phyloP scores from a whole-genome alignment of 495 filamentous ascomycete genomes.

The Durotheca rogersii region DNA sequence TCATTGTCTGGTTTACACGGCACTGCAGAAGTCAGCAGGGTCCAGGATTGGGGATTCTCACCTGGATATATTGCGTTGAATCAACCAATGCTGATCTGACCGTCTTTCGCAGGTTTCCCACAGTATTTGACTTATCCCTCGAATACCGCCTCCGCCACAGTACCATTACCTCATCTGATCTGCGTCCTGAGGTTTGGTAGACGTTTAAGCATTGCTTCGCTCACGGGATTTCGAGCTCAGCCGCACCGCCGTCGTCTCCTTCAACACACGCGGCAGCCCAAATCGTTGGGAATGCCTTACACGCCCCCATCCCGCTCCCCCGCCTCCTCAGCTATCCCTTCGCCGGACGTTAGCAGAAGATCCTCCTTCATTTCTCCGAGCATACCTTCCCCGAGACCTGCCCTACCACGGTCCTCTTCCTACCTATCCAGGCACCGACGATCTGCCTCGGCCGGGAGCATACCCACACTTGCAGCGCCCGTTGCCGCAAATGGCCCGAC shows the following conservation, averaged over 20 bases:
- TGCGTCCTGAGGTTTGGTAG: conserved; percentile 29
- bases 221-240: conserved; percentile 27
- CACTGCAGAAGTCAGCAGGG: background rate
- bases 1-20: background rate
- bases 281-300: conserved; percentile 75
- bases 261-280: conserved; percentile 36
- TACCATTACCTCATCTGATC: no score
- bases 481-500: conserved; percentile 39
- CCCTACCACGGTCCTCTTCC: conserved; percentile 70
- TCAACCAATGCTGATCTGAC: conserved; percentile 35
- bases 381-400: conserved; percentile 49
- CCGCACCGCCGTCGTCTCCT: conserved; percentile 19
- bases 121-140: no score
- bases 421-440: conserved; percentile 64
- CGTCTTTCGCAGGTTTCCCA: conserved; percentile 32
- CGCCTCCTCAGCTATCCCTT: conserved; percentile 65
- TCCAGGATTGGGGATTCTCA: background rate
- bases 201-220: conserved; percentile 34
- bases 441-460: conserved; percentile 42
- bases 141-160: no score
- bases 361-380: conserved; percentile 52
- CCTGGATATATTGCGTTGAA: conserved; percentile 18
- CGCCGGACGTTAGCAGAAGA: conserved; percentile 60
- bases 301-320: conserved; percentile 85
- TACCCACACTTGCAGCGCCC: conserved; percentile 28